Percentiles rank a stretch among this genome's conserved stretches.
These are phyloP conservation scores for Cercis canadensis DNA, from an alignment of 306 rosid genomes.

Conservation along the genomic window DNA sequence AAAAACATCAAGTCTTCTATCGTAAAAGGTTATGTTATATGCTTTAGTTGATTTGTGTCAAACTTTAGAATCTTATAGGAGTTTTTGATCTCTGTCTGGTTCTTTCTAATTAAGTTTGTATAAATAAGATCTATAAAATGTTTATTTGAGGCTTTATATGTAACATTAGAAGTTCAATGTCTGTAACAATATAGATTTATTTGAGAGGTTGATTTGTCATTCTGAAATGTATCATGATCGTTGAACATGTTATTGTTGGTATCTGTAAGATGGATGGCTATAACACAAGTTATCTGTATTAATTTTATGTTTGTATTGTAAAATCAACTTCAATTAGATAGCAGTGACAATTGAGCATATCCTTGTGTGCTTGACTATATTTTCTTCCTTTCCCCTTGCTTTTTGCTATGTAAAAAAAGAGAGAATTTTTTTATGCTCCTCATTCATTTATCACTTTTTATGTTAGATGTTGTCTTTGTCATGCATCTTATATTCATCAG, in stretches of 20 bases:
- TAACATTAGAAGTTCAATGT: slow-evolving; percentile 4
- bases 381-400: background rate
- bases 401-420: background rate
- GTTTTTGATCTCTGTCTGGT: slow-evolving; percentile 24
- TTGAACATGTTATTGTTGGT: background rate
- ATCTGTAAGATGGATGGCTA: too few species aligned
- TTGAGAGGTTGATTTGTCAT: background rate
- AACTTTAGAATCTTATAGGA: background rate
- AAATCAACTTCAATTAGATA: background rate
- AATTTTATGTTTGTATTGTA: background rate
- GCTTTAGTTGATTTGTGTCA: slow-evolving; percentile 11
- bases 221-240: background rate
- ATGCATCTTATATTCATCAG: background rate
- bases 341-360: background rate
- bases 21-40: slow-evolving; percentile 52
- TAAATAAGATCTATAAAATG: slow-evolving; percentile 14
- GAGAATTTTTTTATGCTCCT: background rate
- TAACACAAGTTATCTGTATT: background rate
- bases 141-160: slow-evolving; percentile 15
- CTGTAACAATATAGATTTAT: background rate
- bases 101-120: slow-evolving; percentile 26
- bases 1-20: slow-evolving; percentile 49
- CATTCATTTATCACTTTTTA: background rate
- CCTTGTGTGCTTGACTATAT: background rate
- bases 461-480: background rate